Evolutionary conservation across 2,329 filamentous ascomycete species (phyloP), one percentile per base, ranked within the genome.

Genomic region (Juglanconis juglandina): DNA sequence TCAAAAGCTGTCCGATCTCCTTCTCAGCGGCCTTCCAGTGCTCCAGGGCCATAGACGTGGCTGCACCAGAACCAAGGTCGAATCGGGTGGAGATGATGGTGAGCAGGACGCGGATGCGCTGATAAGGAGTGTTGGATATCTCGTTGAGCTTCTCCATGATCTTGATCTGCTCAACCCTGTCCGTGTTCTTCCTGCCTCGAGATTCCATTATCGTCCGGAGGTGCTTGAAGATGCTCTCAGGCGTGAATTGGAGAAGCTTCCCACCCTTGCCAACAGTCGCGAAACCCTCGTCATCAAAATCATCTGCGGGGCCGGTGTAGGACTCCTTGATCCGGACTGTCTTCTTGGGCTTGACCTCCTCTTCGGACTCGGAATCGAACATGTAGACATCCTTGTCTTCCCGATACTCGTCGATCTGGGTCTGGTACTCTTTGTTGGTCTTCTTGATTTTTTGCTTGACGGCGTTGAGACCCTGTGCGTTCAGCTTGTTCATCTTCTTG

Each of bases 381-480:
- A 97, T 92, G 78, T 89, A 98, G 17, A 79, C 87, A 66, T 94
- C 92, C 76, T 94, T 92, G 75, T 96, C 87, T 65, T 86, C 88
- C 67, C 90, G 85, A 81, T 94, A 99, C 65, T 88, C 85, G 68
- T 96, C 92, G 69, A 99, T 89, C 72, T 96, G 91, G 64, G 84
- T 81, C 71, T 91, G 86, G 78, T 94, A 94, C 66, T 98, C 94
- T 79, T 96, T 96, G 84, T 94, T 96, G 79, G 94, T 94, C 86
- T 97, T 98, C 86, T 94, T 93, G 81, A 99, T 92, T 79, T 93
- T 93, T 77, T 99, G 95, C 80, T 97, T 96, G 72, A 98, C 91
- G 64, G 93, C 92, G 76, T 98, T 99, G 71, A 99, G 85, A 71
- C 93, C 92, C 78, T 92, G 91, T 66, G 92, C 90, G 73, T 94